Percentiles rank a stretch among this genome's conserved stretches.
Evolutionary conservation across 164 flowering plant species (phyloP).

Genomic region (Kingdonia uniflora): DNA sequence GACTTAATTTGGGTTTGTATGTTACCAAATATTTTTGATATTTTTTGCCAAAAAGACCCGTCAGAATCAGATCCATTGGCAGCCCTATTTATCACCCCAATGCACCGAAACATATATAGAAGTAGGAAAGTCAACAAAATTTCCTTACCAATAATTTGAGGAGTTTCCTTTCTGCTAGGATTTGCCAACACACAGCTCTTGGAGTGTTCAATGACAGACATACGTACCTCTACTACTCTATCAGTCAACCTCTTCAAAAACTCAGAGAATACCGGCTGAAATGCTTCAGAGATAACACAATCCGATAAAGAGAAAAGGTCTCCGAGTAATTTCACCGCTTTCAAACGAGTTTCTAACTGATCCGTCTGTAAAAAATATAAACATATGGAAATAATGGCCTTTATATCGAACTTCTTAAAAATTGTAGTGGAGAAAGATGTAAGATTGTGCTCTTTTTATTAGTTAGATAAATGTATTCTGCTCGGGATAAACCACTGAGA

Average conservation of each 20-base stretch:
- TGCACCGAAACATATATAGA: neutral
- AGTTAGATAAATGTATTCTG: too few species aligned
- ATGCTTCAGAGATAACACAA: constrained; percentile 45
- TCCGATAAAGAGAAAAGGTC: constrained; percentile 70
- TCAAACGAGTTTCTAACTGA: constrained; percentile 60
- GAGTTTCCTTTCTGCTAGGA: constrained; percentile 65
- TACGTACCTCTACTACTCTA: constrained; percentile 70
- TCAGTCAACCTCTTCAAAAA: constrained; percentile 89
- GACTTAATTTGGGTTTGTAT: too few species aligned
- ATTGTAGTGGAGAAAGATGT: neutral
- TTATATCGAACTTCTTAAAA: neutral
- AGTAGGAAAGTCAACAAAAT: constrained; percentile 2
- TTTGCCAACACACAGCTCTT: constrained; percentile 63
- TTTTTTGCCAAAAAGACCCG: too few species aligned
- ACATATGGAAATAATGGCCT: constrained; percentile 4
- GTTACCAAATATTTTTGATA: too few species aligned
- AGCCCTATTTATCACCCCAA: neutral
- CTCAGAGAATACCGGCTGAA: constrained; percentile 73
- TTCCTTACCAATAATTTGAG: constrained; percentile 64
- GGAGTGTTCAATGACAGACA: constrained; percentile 69
- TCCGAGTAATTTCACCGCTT: constrained; percentile 76
- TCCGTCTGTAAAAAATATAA: constrained; percentile 55
- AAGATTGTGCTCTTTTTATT: neutral
- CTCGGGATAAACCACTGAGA: neutral
- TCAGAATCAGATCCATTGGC: too few species aligned